Conservation (phyloP, 2,329 filamentous ascomycete species). For the Mycosphaerella sp. region DNA sequence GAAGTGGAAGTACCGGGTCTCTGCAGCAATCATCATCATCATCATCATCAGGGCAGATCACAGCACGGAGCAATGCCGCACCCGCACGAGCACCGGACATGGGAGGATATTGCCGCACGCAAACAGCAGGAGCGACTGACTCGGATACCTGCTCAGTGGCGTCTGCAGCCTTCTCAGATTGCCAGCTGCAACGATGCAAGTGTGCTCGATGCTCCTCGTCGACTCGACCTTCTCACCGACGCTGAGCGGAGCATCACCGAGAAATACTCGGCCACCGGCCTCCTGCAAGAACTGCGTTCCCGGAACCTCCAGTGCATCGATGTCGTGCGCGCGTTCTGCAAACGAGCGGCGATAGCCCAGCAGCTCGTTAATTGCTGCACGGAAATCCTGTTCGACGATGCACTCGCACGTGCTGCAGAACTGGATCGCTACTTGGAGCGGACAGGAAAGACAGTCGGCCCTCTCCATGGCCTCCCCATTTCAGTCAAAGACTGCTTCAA, state of each 20-base stretch:
- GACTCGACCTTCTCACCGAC: conserved; percentile 47
- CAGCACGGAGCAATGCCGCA: background rate
- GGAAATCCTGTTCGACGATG: conserved; percentile 35
- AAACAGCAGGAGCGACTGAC: conserved; percentile 38
- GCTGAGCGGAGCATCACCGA: conserved; percentile 53
- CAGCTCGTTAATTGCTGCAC: conserved; percentile 45
- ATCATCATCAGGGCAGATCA: background rate
- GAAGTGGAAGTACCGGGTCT: too few species aligned
- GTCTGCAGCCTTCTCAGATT: conserved; percentile 28
- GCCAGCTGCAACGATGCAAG: conserved; percentile 21
- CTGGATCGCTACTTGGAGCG: conserved; percentile 36
- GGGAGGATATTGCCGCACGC: conserved; percentile 37
- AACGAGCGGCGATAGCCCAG: conserved; percentile 44
- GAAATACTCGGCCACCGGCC: conserved; percentile 42
- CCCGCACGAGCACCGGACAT: conserved; percentile 19
- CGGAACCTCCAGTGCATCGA: conserved; percentile 18
- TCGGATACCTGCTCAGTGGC: conserved; percentile 42
- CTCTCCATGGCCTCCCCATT: conserved; percentile 40
- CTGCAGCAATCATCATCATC: background rate
- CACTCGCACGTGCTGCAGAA: conserved; percentile 35
- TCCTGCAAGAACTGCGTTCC: conserved; percentile 34
- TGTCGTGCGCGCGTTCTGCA: conserved; percentile 39
- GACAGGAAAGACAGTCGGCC: conserved; percentile 37
- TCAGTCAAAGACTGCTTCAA: conserved; percentile 35
- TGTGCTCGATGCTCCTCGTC: conserved; percentile 46